Conservation (phyloP, 352 stramenopile species). For the Globisporangium spiculum region DNA sequence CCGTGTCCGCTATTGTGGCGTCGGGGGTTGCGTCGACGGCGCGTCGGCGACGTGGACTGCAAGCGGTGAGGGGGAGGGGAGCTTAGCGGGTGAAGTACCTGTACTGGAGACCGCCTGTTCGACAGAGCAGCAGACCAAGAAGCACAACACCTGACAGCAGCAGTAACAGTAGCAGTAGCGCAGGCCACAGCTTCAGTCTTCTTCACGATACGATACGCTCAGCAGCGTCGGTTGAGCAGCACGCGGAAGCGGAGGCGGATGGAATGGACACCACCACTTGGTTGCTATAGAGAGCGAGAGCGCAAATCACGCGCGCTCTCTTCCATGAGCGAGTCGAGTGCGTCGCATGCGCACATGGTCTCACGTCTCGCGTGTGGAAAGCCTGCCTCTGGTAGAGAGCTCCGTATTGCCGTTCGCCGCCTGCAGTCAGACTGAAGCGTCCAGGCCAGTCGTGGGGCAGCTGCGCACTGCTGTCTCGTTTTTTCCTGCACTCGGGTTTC, state of each 20-base stretch:
- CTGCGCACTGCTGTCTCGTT: neutral
- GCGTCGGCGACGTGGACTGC: neutral
- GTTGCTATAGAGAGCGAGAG: neutral
- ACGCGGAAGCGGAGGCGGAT: neutral
- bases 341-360: neutral
- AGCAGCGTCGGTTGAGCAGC: neutral
- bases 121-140: neutral
- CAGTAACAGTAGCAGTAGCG: neutral
- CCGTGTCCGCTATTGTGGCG: slow-evolving; percentile 7
- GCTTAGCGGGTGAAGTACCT: neutral
- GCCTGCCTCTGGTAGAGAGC: neutral
- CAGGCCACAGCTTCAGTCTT: neutral
- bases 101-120: neutral
- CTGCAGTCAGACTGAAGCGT: neutral
- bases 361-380: neutral
- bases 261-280: neutral
- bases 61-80: neutral
- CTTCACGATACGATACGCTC: neutral
- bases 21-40: neutral
- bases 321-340: neutral
- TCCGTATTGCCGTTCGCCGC: neutral
- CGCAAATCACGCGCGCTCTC: slow-evolving; percentile 2
- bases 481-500: neutral
- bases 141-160: too few species aligned
- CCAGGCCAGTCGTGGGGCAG: neutral